A percentile compares a stretch with the other conserved stretches of the same genome.
Conservation (phyloP, 2,329 filamentous ascomycete genomes). For the Blastomyces emzantsi region DNA sequence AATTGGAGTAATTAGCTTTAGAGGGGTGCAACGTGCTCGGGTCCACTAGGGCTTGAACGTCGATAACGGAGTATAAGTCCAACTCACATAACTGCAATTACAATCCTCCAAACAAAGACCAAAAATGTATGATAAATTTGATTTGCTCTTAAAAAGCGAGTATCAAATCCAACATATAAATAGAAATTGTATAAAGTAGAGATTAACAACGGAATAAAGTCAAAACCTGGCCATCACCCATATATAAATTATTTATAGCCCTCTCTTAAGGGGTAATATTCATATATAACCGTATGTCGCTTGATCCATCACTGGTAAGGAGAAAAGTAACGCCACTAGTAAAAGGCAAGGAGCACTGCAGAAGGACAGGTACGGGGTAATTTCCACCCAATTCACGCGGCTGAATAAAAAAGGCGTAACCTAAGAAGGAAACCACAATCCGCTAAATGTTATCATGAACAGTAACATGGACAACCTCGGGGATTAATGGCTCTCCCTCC, state of each 20-base stretch:
- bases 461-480: constrained; percentile 24
- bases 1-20: background rate
- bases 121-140: background rate
- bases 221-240: background rate
- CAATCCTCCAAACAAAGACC: too few relatives aligned
- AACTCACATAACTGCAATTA: too few relatives aligned
- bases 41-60: too few relatives aligned
- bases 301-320: background rate
- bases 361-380: background rate
- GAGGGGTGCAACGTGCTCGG: too few relatives aligned
- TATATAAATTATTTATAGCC: background rate
- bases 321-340: background rate
- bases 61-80: too few relatives aligned
- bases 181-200: background rate
- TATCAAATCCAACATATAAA: background rate
- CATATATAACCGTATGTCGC: background rate
- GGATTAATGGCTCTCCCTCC: constrained; percentile 13
- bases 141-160: background rate
- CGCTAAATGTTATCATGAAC: constrained; percentile 16
- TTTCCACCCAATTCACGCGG: background rate
- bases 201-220: background rate
- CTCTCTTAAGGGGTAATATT: background rate
- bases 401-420: background rate
- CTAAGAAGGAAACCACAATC: background rate
- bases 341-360: background rate